Percentiles rank a stretch among this genome's conserved stretches.
These are phyloP conservation scores for Closterium sp. DNA, from an alignment of 139 green algal species.

Conservation along the genomic window DNA sequence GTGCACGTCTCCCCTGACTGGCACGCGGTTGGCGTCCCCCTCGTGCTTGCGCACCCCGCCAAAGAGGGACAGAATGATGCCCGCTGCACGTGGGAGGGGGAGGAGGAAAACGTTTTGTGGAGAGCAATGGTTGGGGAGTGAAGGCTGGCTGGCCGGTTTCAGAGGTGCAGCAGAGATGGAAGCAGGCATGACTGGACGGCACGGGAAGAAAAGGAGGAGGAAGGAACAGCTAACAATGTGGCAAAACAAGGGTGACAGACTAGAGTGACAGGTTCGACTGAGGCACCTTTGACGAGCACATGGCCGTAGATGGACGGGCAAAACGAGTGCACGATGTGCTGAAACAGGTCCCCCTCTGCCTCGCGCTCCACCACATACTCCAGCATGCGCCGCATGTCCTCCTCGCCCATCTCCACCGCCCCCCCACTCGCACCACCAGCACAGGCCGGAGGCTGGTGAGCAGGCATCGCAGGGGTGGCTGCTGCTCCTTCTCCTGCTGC, in stretches of 20 bases:
- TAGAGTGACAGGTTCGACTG: too few relatives aligned
- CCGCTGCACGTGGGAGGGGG: constrained; percentile 38
- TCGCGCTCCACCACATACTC: not conserved
- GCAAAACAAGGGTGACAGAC: too few relatives aligned
- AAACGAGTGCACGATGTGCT: not conserved
- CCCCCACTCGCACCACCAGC: not conserved
- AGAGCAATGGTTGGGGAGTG: too few relatives aligned
- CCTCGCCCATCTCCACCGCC: not conserved
- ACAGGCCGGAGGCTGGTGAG: not conserved
- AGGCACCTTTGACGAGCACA: too few relatives aligned
- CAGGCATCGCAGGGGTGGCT: not conserved
- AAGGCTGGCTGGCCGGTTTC: too few relatives aligned
- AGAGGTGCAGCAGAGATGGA: too few relatives aligned
- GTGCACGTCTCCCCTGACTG: constrained; percentile 48
- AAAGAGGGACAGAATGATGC: constrained; percentile 81
- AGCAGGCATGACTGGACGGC: too few relatives aligned
- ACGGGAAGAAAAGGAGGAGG: too few relatives aligned
- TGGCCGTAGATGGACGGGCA: not conserved
- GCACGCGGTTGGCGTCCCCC: constrained; percentile 30
- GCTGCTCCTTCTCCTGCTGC: too few relatives aligned
- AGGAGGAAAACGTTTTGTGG: too few relatives aligned
- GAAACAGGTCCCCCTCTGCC: not conserved
- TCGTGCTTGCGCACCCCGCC: constrained; percentile 78
- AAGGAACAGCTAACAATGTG: too few relatives aligned
- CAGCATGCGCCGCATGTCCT: not conserved